A percentile compares a stretch with the other conserved stretches of the same genome.
These are phyloP conservation scores for Zoysia matrella DNA, from an alignment of 202 grass and related monocot species.

Conservation along the genomic window DNA sequence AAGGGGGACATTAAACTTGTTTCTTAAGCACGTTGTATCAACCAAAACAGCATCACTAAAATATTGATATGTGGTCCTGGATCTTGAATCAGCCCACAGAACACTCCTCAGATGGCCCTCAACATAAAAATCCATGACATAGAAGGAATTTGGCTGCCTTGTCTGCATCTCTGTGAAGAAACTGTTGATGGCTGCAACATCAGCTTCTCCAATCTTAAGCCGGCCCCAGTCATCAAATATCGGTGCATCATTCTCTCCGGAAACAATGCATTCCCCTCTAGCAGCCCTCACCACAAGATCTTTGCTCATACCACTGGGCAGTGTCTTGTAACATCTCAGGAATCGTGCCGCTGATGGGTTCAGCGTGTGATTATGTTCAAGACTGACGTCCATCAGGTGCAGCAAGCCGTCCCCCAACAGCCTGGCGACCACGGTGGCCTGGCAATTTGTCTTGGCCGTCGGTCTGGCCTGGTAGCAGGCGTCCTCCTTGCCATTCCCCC, in stretches of 20 bases:
- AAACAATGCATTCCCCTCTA: slow-evolving; percentile 46
- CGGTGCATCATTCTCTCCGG: slow-evolving; percentile 32
- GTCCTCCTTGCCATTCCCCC: slow-evolving; percentile 73
- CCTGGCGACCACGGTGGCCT: slow-evolving; percentile 74
- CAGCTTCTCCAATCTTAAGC: slow-evolving; percentile 67
- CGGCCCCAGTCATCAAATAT: slow-evolving; percentile 65
- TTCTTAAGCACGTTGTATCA: slow-evolving; percentile 64
- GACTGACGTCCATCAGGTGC: slow-evolving; percentile 72
- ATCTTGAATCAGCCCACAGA: slow-evolving; percentile 70
- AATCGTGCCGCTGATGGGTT: slow-evolving; percentile 71
- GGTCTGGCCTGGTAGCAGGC: slow-evolving; percentile 85
- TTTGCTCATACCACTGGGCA: slow-evolving; percentile 74
- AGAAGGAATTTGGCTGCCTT: slow-evolving; percentile 71
- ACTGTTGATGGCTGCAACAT: slow-evolving; percentile 58
- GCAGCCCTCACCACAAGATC: slow-evolving; percentile 69
- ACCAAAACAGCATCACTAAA: slow-evolving; percentile 62
- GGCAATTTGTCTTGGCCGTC: slow-evolving; percentile 87
- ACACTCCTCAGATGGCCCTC: slow-evolving; percentile 71
- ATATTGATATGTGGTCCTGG: slow-evolving; percentile 61
- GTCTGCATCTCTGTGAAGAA: slow-evolving; percentile 79
- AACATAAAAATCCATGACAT: slow-evolving; percentile 68
- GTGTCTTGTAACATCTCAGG: slow-evolving; percentile 72
- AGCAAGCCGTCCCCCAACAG: slow-evolving; percentile 73
- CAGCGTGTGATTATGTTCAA: slow-evolving; percentile 82
- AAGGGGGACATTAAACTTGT: slow-evolving; percentile 52